Conservation (phyloP, 306 rosid genomes). For the Gleditsia sinensis region DNA sequence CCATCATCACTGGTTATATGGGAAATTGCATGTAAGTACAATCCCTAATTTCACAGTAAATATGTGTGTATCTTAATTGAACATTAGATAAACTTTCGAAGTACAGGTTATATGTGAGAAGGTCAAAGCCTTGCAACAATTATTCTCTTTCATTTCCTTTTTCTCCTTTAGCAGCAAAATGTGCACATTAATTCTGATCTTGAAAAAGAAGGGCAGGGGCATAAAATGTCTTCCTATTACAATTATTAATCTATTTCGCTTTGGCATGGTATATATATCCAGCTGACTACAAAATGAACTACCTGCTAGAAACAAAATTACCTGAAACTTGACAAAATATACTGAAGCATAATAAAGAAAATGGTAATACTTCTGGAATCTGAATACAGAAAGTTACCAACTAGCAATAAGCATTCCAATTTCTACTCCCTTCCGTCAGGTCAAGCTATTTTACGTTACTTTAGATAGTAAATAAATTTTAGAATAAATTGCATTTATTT, state of each 20-base stretch:
- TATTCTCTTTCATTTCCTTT: not conserved
- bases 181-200: not conserved
- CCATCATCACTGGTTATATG: slow-evolving; percentile 74
- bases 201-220: not conserved
- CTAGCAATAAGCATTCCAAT: not conserved
- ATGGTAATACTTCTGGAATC: not conserved
- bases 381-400: not conserved
- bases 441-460: not conserved
- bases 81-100: not conserved
- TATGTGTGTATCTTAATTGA: not conserved
- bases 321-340: not conserved
- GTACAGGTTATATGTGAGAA: not conserved
- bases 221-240: not conserved
- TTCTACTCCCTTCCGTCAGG: not conserved
- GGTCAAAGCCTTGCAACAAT: slow-evolving; percentile 11
- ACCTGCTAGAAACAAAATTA: not conserved
- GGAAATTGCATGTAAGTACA: slow-evolving; percentile 34
- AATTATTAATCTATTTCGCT: not conserved
- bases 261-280: not conserved
- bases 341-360: not conserved
- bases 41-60: slow-evolving; percentile 15
- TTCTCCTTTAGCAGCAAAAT: not conserved
- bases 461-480: not conserved
- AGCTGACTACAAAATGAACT: not conserved
- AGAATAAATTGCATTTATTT: too few species aligned